Conservation (phyloP, 2,329 filamentous ascomycete species). For the Proliferodiscus dingleyae region DNA sequence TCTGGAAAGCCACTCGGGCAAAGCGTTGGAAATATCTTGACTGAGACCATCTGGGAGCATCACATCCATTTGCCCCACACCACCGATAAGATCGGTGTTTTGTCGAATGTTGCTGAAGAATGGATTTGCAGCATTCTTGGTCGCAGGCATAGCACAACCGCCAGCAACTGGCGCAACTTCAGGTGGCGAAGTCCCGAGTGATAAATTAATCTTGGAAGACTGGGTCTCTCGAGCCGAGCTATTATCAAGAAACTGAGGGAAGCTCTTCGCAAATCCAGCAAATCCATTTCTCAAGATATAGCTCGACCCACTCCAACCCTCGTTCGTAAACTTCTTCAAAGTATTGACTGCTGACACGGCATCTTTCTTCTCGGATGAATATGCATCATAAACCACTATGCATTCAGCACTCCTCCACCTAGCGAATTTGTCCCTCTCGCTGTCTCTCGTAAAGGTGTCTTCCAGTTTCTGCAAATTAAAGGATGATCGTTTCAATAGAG, state of each 20-base stretch:
- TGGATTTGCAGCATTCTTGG: constrained; percentile 67
- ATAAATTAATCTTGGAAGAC: constrained; percentile 42
- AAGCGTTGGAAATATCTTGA: constrained; percentile 34
- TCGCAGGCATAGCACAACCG: constrained; percentile 74
- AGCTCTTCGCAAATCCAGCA: constrained; percentile 62
- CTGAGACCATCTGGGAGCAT: constrained; percentile 52
- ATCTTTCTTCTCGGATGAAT: constrained; percentile 73
- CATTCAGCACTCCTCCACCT: constrained; percentile 69
- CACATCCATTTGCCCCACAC: constrained; percentile 75
- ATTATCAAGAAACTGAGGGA: constrained; percentile 59
- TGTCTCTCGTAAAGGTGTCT: constrained; percentile 73
- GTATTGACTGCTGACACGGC: constrained; percentile 77
- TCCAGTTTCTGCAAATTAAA: constrained; percentile 86
- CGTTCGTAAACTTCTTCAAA: constrained; percentile 84
- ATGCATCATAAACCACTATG: constrained; percentile 83
- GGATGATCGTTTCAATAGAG: constrained; percentile 81
- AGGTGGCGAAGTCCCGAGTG: constrained; percentile 41
- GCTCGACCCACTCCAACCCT: constrained; percentile 71
- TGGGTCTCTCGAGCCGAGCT: constrained; percentile 35
- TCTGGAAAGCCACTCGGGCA: constrained; percentile 74
- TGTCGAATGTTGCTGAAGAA: constrained; percentile 97
- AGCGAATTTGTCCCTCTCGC: constrained; percentile 67
- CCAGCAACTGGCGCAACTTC: constrained; percentile 76
- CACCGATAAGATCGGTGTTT: constrained; percentile 90
- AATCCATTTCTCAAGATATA: constrained; percentile 82